Conservation (phyloP, 2,329 filamentous ascomycete species). For the Hypoxylon sp. region DNA sequence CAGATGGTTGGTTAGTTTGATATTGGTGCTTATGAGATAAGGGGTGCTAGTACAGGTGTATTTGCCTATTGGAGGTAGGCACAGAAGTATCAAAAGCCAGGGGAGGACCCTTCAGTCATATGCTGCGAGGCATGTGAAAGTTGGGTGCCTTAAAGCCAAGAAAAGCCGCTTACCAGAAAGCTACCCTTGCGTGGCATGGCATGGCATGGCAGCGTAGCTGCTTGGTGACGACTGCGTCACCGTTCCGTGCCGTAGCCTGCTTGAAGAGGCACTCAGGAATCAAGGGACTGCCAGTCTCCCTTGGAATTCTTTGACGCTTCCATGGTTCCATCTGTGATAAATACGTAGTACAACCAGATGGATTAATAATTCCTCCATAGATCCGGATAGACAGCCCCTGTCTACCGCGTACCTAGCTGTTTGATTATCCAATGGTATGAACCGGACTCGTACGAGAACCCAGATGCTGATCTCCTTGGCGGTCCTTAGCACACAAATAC, state of each 20-base stretch:
- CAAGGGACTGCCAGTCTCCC: neutral
- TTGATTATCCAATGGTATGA: constrained; percentile 11
- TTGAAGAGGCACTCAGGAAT: constrained; percentile 8
- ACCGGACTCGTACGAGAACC: constrained; percentile 32
- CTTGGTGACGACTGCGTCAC: constrained; percentile 36
- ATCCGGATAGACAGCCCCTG: constrained; percentile 4
- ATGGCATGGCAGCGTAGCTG: constrained; percentile 9
- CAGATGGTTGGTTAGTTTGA: constrained; percentile 12
- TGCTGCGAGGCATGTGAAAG: constrained; percentile 36
- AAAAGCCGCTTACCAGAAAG: constrained; percentile 12
- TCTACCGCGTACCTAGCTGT: neutral
- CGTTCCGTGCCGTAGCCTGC: constrained; percentile 13
- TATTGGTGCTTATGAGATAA: constrained; percentile 29
- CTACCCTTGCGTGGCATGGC: constrained; percentile 4
- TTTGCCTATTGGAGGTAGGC: constrained; percentile 1
- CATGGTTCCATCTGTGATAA: constrained; percentile 23
- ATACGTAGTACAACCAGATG: constrained; percentile 13
- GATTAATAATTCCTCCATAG: constrained; percentile 24
- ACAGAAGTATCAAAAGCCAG: neutral
- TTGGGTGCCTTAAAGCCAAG: constrained; percentile 23
- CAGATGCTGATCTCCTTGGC: constrained; percentile 27
- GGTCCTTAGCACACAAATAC: neutral
- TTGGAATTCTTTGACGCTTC: neutral
- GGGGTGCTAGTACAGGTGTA: constrained; percentile 12
- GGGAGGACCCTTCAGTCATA: constrained; percentile 14